Evolutionary conservation across 2,329 filamentous ascomycete genomes (phyloP), one percentile per base, ranked within the genome.

Genomic region (Leptographium wingfieldii): DNA sequence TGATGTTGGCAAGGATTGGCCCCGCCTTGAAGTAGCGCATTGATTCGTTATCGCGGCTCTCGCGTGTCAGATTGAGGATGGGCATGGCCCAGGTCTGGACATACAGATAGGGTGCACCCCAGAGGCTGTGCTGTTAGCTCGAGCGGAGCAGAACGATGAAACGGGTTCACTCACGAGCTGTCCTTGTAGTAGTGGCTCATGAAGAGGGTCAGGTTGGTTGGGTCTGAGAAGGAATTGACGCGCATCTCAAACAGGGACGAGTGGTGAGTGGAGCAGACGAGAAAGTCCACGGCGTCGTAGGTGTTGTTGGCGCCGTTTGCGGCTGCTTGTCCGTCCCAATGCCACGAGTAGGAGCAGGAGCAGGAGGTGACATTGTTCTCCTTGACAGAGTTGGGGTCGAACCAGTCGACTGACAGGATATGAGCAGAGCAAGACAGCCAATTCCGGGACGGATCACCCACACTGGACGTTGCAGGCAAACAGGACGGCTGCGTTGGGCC

Each of bases 331-430:
- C 67, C 66, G 55, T 68, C 66, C 67, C 67, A 69, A 16, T 48
- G 11, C 66, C 66, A 68, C 7, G 59, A 48, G 19, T 63, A 65
- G 33, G 59, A 38, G 60, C 68, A 69, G 27, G n/a, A 25, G 60
- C 65, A 65, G 2, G 63, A 63, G 0, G 65, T 63, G 27, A 68
- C 61, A 19, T 64, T 63, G 64, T 69, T 69, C 53, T 69, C 61
- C 29, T 52, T 56, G 49, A 67, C 67, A 3, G 68, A 68, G 63
- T 69, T 69, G 43, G 67, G 68, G 60, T 69, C 68, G 53, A 64
- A 64, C 67, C 66, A 68, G 53, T 65, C 53, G 60, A 68, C 68
- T 69, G 31, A 19, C 16, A 25, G 16, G 43, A 43, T 3, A 27
- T 35, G 19, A 60, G 22, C n/a, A 56, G 25, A 14, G 22, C 1